Conservation (phyloP, 2,329 filamentous ascomycete genomes). For the Colletotrichum navitas region DNA sequence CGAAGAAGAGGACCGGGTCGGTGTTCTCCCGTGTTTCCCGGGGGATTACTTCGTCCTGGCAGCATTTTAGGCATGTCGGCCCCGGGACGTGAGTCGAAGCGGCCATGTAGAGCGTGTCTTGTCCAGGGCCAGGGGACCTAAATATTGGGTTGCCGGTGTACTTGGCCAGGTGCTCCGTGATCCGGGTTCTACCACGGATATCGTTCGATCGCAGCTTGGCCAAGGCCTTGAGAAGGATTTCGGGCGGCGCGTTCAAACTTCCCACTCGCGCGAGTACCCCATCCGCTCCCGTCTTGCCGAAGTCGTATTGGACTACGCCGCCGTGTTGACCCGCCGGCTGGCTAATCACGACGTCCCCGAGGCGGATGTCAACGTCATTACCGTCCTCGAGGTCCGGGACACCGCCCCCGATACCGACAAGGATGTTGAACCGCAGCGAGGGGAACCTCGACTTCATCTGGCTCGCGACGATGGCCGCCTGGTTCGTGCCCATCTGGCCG, state of each 20-base stretch:
- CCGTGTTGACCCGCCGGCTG: conserved; percentile 2
- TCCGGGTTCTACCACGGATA: conserved; percentile 23
- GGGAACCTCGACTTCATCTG: conserved; percentile 47
- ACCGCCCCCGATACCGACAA: conserved; percentile 47
- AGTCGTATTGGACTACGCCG: conserved; percentile 43
- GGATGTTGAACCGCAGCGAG: conserved; percentile 17
- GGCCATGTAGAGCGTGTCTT: conserved; percentile 40
- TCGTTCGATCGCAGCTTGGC: conserved; percentile 26
- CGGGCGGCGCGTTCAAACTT: conserved; percentile 21
- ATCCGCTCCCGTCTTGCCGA: conserved; percentile 11
- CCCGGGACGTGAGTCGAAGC: conserved; percentile 13
- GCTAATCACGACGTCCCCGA: conserved; percentile 43
- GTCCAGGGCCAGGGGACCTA: conserved; percentile 19
- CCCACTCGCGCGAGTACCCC: conserved; percentile 20
- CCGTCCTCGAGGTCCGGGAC: conserved; percentile 37
- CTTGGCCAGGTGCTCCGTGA: conserved; percentile 23
- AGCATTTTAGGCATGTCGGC: conserved; percentile 38
- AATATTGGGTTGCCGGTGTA: conserved; percentile 21
- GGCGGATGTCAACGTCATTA: conserved; percentile 31
- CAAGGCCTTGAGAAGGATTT: conserved; percentile 37
- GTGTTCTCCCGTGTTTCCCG: conserved; percentile 6
- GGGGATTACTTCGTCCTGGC: conserved; percentile 12
- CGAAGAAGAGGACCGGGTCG: conserved; percentile 43
- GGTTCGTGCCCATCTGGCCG: conserved; percentile 37
- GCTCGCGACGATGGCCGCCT: conserved; percentile 43